A percentile compares a stretch with the other conserved stretches of the same genome.
Evolutionary conservation across 2,329 filamentous ascomycete species (phyloP).

Genomic region (Thielaviopsis ethacetica): DNA sequence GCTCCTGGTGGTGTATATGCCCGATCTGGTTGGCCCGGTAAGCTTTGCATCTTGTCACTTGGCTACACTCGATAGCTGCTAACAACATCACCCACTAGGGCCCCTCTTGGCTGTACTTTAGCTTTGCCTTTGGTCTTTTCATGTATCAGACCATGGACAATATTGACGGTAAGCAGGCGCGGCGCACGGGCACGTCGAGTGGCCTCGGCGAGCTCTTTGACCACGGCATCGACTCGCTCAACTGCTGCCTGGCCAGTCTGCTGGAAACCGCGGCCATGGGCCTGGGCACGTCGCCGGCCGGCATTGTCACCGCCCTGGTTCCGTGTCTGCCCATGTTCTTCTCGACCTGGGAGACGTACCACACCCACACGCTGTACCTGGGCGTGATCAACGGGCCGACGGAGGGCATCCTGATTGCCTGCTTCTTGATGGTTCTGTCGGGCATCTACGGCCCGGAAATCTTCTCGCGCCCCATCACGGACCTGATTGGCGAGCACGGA

Average conservation of each 20-base stretch:
- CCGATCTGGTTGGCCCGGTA: conserved; percentile 80
- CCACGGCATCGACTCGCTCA: conserved; percentile 94
- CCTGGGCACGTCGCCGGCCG: conserved; percentile 65
- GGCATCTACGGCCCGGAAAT: conserved; percentile 78
- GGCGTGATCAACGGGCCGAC: conserved; percentile 96
- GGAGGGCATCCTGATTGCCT: conserved; percentile 82
- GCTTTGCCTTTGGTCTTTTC: conserved; percentile 89
- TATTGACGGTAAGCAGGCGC: conserved; percentile 92
- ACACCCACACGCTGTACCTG: conserved; percentile 91
- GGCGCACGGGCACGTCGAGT: conserved; percentile 86
- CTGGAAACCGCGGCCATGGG: conserved; percentile 89
- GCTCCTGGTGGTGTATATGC: conserved; percentile 60
- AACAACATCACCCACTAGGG: conserved; percentile 42
- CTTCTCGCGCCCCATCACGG: conserved; percentile 61
- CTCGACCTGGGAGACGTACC: conserved; percentile 98
- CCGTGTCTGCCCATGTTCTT: conserved; percentile 98
- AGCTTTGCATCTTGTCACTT: conserved; percentile 18
- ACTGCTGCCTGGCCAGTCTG: conserved; percentile 85
- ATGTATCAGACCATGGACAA: conserved; percentile 99
- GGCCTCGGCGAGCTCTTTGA: conserved; percentile 94
- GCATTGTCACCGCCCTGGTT: conserved; percentile 79
- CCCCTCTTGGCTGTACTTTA: conserved; percentile 86
- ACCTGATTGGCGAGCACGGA: conserved; percentile 41
- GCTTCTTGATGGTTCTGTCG: conserved; percentile 68
- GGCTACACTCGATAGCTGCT: background rate